Evolutionary conservation across 2,329 filamentous ascomycete species (phyloP).

Genomic region (Pyricularia grisea): DNA sequence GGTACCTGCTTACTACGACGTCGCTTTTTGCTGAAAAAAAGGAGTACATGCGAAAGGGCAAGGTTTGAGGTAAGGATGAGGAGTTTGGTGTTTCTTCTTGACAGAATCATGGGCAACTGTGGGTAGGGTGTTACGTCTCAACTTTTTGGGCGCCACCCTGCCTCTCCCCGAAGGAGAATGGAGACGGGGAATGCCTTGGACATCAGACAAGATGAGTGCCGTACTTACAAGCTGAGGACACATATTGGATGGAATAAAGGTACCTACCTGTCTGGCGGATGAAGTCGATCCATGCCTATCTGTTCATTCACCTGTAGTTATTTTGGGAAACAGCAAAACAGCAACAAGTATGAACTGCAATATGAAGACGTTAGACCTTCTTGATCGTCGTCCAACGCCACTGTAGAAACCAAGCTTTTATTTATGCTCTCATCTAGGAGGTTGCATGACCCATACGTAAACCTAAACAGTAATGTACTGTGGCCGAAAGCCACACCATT

Average conservation of each 20-base stretch:
- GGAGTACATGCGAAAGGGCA: background rate
- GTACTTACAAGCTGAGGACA: background rate
- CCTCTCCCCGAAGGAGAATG: background rate
- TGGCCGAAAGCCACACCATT: background rate
- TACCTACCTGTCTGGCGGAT: background rate
- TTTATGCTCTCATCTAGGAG: background rate
- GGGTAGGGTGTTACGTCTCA: background rate
- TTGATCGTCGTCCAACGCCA: background rate
- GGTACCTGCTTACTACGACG: background rate
- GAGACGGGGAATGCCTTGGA: background rate
- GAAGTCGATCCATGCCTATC: background rate
- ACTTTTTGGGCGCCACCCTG: background rate
- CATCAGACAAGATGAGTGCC: background rate
- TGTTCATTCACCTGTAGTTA: background rate
- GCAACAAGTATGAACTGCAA: background rate
- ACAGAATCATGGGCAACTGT: background rate
- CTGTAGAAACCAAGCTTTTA: background rate
- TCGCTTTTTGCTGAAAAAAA: background rate
- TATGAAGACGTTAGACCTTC: background rate
- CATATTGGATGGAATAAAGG: background rate
- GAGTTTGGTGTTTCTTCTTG: background rate
- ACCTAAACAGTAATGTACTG: background rate
- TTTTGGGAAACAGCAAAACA: background rate
- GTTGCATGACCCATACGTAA: background rate
- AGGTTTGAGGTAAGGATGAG: background rate